Conservation (phyloP, 805 yeast species). For the Candida awuae region DNA sequence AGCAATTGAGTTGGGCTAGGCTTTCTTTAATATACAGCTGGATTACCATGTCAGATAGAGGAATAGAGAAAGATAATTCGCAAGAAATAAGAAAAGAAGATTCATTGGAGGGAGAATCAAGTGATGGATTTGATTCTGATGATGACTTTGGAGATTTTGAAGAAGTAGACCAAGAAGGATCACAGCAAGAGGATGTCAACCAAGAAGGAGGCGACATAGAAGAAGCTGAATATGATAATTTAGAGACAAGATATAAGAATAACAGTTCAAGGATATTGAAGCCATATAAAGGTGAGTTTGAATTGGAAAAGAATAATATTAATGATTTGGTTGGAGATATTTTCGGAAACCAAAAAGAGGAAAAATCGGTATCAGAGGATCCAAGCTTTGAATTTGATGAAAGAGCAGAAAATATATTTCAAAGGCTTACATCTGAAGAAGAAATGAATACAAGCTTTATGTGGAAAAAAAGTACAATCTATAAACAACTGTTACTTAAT, state of each 20-base stretch:
- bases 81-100: neutral
- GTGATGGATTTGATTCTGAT: conserved; percentile 10
- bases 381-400: conserved; percentile 16
- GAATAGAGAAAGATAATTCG: neutral
- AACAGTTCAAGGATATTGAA: too few species aligned
- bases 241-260: too few species aligned
- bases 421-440: conserved; percentile 20
- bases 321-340: conserved; percentile 11
- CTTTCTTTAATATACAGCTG: too few species aligned
- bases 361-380: neutral
- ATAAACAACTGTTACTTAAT: conserved; percentile 53
- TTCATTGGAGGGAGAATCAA: too few species aligned
- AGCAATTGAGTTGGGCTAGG: too few species aligned
- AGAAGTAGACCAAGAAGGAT: conserved; percentile 16
- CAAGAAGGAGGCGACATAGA: too few species aligned
- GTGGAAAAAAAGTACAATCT: conserved; percentile 62
- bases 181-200: neutral
- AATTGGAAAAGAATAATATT: conserved; percentile 4
- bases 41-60: neutral
- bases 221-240: too few species aligned
- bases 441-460: conserved; percentile 47
- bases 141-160: conserved; percentile 22
- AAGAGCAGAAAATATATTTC: conserved; percentile 20
- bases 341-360: conserved; percentile 1
- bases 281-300: conserved; percentile 7